Conservation (phyloP, 345 rosid species). For the Eucalyptus tenuipes region DNA sequence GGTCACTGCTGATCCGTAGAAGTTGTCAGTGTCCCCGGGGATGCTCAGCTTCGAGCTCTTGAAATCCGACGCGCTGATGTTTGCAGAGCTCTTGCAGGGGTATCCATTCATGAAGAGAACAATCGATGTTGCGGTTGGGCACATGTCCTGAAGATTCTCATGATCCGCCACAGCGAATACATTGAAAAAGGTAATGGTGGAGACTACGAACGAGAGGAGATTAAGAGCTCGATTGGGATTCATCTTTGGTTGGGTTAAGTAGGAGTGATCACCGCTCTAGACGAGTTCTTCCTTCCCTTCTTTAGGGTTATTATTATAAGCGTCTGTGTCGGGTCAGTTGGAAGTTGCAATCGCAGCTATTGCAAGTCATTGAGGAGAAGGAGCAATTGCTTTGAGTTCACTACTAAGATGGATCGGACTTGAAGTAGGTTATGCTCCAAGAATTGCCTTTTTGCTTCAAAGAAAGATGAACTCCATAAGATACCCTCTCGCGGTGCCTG, state of each 20-base stretch:
- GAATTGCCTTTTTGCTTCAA: neutral
- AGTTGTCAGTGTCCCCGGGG: slow-evolving; percentile 54
- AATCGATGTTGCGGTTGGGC: slow-evolving; percentile 34
- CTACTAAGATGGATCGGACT: neutral
- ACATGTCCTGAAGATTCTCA: slow-evolving; percentile 47
- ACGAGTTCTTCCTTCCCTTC: neutral
- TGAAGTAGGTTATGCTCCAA: neutral
- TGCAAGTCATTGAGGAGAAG: neutral
- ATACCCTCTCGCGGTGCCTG: neutral
- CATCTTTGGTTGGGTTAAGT: neutral
- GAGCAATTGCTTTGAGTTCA: neutral
- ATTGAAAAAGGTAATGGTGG: neutral
- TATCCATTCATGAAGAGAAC: slow-evolving; percentile 57
- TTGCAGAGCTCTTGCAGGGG: slow-evolving; percentile 55
- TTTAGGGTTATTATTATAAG: neutral
- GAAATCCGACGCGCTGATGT: slow-evolving; percentile 50
- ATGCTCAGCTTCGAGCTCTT: slow-evolving; percentile 31
- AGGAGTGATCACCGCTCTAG: neutral
- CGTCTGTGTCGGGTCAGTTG: neutral
- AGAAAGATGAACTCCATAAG: neutral
- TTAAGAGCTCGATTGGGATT: neutral
- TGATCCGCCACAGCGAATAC: slow-evolving; percentile 4
- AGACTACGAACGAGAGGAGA: neutral
- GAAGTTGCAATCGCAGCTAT: neutral
- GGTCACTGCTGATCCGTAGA: slow-evolving; percentile 19